phyloP scores from a whole-genome alignment of 2,329 filamentous ascomycete genomes.

The Nannizzia gypsea region DNA sequence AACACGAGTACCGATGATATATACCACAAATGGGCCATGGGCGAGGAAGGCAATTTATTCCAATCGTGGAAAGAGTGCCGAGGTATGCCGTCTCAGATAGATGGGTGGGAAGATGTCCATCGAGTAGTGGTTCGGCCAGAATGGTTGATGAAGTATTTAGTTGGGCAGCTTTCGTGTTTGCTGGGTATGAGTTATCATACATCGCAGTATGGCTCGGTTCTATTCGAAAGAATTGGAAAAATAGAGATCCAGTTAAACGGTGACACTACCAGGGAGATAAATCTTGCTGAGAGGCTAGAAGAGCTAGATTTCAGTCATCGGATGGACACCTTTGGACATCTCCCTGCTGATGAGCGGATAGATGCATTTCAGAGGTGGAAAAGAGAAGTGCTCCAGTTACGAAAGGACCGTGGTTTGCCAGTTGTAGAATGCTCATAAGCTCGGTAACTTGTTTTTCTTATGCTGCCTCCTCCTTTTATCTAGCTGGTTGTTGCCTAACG shows the following conservation, averaged over 20 bases:
- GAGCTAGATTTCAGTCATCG: not conserved
- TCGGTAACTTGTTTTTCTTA: not conserved
- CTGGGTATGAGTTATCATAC: not conserved
- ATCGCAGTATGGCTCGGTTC: not conserved
- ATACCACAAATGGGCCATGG: not conserved
- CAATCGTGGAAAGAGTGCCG: not conserved
- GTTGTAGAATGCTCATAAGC: not conserved
- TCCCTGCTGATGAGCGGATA: not conserved
- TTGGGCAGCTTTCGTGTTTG: not conserved
- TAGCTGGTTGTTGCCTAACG: not conserved
- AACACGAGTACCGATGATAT: not conserved
- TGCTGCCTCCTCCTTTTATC: not conserved
- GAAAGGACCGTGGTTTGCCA: not conserved
- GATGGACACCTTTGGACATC: not conserved
- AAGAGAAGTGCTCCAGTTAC: not conserved
- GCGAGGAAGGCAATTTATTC: not conserved
- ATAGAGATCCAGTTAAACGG: not conserved
- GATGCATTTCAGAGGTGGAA: not conserved
- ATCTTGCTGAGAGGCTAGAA: not conserved
- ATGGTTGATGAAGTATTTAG: not conserved
- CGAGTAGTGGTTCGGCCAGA: not conserved
- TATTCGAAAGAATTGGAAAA: not conserved
- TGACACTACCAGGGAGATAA: not conserved
- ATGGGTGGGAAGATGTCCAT: not conserved
- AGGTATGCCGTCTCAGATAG: not conserved